phyloP scores from a whole-genome alignment of 2,329 filamentous ascomycete genomes.

The Ustilaginoidea virens region DNA sequence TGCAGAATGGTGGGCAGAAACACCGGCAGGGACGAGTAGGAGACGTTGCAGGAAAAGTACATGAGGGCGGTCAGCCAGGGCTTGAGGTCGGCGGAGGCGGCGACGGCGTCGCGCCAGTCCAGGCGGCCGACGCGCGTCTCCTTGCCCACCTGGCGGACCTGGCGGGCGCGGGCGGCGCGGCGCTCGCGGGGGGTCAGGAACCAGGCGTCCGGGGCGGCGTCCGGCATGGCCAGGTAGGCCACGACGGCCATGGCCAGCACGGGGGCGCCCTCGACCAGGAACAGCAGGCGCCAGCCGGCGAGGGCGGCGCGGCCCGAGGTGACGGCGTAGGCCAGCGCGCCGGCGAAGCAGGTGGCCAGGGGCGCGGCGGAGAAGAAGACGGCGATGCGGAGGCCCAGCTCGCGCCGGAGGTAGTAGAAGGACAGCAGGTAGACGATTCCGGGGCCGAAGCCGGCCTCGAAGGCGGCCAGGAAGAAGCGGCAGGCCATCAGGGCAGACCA shows the following conservation, averaged over 20 bases:
- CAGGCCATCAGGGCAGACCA: conserved; percentile 29
- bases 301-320: conserved; percentile 38
- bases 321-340: conserved; percentile 50
- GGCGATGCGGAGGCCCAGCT: conserved; percentile 16
- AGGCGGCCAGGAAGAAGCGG: conserved; percentile 22
- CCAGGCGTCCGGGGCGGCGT: conserved; percentile 4
- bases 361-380: conserved; percentile 41
- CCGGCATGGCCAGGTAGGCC: conserved; percentile 14
- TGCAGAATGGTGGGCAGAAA: conserved; percentile 10
- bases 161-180: conserved; percentile 4
- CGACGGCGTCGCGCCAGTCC: conserved; percentile 13
- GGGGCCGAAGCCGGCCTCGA: conserved; percentile 17
- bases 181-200: conserved; percentile 9
- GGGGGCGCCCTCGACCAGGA: conserved; percentile 34
- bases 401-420: conserved; percentile 20
- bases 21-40: conserved; percentile 15
- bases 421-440: conserved; percentile 18
- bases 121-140: conserved; percentile 2
- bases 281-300: conserved; percentile 49
- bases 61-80: conserved; percentile 14
- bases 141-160: conserved; percentile 4
- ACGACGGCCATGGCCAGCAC: conserved; percentile 16
- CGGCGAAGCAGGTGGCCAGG: conserved; percentile 51
- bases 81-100: conserved; percentile 18
- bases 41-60: conserved; percentile 11